A percentile compares a stretch with the other conserved stretches of the same genome.
Evolutionary conservation across 2,329 filamentous ascomycete genomes (phyloP).

Genomic region (Cercospora sp.): DNA sequence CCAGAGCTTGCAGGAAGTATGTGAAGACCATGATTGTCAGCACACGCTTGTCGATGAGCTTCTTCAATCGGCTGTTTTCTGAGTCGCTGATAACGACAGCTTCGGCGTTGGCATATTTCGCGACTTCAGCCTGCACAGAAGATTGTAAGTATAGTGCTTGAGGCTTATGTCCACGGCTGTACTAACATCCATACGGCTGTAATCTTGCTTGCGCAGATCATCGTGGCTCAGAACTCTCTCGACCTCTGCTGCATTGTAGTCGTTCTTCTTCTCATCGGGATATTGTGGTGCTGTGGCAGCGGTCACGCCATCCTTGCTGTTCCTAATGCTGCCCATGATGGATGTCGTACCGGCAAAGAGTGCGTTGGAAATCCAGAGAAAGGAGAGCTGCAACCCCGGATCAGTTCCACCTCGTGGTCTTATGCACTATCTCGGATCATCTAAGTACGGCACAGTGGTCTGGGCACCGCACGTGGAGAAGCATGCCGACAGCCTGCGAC

Average conservation of each 20-base stretch:
- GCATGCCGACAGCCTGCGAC: background rate
- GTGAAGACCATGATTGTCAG: slow-evolving; percentile 70
- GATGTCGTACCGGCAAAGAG: background rate
- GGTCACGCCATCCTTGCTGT: slow-evolving; percentile 17
- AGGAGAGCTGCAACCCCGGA: background rate
- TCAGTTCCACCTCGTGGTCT: slow-evolving; percentile 7
- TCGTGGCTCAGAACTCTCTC: slow-evolving; percentile 52
- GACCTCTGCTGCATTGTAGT: slow-evolving; percentile 41
- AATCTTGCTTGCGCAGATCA: slow-evolving; percentile 55
- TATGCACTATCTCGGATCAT: slow-evolving; percentile 20
- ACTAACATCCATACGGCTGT: slow-evolving; percentile 58
- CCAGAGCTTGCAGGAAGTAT: slow-evolving; percentile 70
- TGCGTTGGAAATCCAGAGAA: background rate
- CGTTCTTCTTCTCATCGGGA: slow-evolving; percentile 16
- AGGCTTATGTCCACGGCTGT: background rate
- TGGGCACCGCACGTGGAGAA: background rate
- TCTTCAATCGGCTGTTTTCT: slow-evolving; percentile 62
- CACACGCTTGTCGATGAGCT: slow-evolving; percentile 66
- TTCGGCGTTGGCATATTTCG: slow-evolving; percentile 63
- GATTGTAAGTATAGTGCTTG: background rate
- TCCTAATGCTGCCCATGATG: slow-evolving; percentile 14
- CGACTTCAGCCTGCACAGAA: slow-evolving; percentile 58
- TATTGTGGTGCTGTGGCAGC: slow-evolving; percentile 1
- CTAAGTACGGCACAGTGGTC: slow-evolving; percentile 3
- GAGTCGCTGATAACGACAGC: slow-evolving; percentile 60